These are phyloP conservation scores for Perkinsus olseni DNA, from an alignment of 169 alveolate genomes.

Conservation along the genomic window DNA sequence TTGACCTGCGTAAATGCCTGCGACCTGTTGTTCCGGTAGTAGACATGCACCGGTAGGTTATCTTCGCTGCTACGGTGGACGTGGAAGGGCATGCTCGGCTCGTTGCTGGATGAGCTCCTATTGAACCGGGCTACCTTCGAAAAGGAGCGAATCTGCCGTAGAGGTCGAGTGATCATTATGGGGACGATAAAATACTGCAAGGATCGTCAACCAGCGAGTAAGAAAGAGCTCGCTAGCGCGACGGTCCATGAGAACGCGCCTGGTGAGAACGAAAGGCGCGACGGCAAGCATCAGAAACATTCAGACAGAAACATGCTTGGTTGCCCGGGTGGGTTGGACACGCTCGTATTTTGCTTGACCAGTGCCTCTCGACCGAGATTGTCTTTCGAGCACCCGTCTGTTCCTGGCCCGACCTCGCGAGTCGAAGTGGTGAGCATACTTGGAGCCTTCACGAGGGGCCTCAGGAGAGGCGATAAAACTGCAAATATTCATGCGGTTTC, in stretches of 20 bases:
- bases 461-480: not conserved
- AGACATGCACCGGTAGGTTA: not conserved
- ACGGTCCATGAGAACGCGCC: too few species aligned
- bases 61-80: not conserved
- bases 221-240: too few species aligned
- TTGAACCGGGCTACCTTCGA: not conserved
- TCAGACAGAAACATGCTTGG: too few species aligned
- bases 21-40: not conserved
- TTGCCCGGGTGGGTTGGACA: too few species aligned
- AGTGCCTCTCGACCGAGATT: not conserved
- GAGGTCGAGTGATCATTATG: not conserved
- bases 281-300: too few species aligned
- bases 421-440: not conserved
- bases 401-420: not conserved
- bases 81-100: not conserved
- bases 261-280: too few species aligned
- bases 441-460: not conserved
- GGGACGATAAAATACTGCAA: not conserved
- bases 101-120: not conserved
- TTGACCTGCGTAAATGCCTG: not conserved
- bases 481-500: not conserved
- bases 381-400: not conserved
- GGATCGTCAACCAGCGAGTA: not conserved
- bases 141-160: not conserved
- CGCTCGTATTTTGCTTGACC: too few species aligned